These are phyloP conservation scores for Tillandsia fasciculata DNA, from an alignment of 176 grass and related monocot genomes.

Conservation along the genomic window DNA sequence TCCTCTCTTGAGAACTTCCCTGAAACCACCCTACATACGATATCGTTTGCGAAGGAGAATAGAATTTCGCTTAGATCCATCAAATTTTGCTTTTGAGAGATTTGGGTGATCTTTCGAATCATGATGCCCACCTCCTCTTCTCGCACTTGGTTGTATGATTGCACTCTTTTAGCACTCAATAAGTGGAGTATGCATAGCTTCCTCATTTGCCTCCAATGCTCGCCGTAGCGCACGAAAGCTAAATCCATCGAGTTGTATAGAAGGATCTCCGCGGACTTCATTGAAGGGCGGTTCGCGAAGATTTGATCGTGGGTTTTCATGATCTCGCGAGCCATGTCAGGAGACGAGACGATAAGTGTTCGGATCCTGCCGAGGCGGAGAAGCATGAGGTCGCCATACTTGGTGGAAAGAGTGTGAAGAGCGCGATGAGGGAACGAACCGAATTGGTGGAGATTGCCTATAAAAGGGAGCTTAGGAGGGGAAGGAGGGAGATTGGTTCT, in stretches of 20 bases:
- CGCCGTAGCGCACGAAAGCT: not conserved
- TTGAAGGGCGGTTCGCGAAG: not conserved
- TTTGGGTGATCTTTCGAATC: not conserved
- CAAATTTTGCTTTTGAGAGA: too few species aligned
- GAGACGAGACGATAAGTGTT: slow-evolving; percentile 9
- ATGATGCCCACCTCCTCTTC: slow-evolving; percentile 8
- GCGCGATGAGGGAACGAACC: slow-evolving; percentile 10
- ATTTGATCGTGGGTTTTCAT: slow-evolving; percentile 13
- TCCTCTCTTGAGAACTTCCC: slow-evolving; percentile 10
- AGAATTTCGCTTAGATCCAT: not conserved
- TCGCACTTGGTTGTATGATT: not conserved
- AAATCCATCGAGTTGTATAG: not conserved
- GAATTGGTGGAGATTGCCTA: slow-evolving; percentile 13
- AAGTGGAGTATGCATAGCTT: slow-evolving; percentile 3
- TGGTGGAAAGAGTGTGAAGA: not conserved
- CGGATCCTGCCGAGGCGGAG: slow-evolving; percentile 7
- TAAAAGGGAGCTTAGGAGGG: slow-evolving; percentile 1
- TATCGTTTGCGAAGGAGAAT: slow-evolving; percentile 16
- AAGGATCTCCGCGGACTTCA: not conserved
- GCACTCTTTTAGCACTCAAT: not conserved
- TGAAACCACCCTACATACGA: slow-evolving; percentile 30
- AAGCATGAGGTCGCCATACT: slow-evolving; percentile 10
- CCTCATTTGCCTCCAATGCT: slow-evolving; percentile 4
- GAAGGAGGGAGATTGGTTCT: slow-evolving; percentile 7
- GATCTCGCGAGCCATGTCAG: slow-evolving; percentile 8